Base-by-base conservation (phyloP, 768 basidiomycete genomes). In the Kwoniella botswanensis region DNA sequence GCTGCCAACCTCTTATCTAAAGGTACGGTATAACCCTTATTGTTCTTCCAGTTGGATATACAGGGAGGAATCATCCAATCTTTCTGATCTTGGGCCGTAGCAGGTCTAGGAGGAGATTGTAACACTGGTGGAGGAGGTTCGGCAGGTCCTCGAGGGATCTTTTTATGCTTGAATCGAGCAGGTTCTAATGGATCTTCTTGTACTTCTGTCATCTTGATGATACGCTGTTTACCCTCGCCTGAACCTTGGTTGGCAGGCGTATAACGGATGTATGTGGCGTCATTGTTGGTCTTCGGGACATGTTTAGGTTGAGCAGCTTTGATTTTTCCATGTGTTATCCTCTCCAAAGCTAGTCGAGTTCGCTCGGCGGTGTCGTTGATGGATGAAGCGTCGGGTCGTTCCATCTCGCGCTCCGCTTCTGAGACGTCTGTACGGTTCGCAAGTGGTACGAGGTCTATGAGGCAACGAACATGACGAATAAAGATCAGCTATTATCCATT, bases 11-110 rank as follows among this genome's bases (percentile, higher is more conserved):
- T 92, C 86, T 99, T 98, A 82, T 98, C 97, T 43, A 98, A 87
- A 46, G 97, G 96, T 79, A 98, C 98, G 1, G 97, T 98, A 83
- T 95, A 99, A 88, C 97, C 97, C 85, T 98, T 99, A 89, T 98
- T 98, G 87, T 99, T 99, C 86, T 99, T 99, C 97, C 97, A 99
- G 85, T 99, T 99, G 29, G 93, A 96, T 71, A 99, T 98, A 83
- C 96, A 98, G 18, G 97, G 97, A 18, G 97, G 97, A 68, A 99
- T 98, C 94, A 98, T 97, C 97, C 97, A 98, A 79, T 98, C 97
- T 85, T 98, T 99, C 85, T 98, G 96, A 82, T 99, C 97, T 66
- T 93, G 92, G 9, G 93, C 92, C 0, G 96, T 96, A 3, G 94
- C 95, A 79, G 97, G 95, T 65, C 97, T 88, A 6, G 97, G 97